Conservation (phyloP, 2,329 filamentous ascomycete species). For the Fusarium stilboides region DNA sequence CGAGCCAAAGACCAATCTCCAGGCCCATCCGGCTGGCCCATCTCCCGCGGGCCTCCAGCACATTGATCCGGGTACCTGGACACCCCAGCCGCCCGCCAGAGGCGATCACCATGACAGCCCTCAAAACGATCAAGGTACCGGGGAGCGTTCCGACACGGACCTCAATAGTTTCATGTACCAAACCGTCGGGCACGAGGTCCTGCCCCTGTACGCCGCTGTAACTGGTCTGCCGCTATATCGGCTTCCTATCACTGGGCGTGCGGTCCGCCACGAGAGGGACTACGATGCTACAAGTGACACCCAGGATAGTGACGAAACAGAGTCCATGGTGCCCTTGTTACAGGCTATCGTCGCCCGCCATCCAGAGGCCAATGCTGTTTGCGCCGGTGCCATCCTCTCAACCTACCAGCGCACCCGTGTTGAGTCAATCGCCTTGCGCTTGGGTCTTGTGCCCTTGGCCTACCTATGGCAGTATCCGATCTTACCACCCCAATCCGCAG, state of each 20-base stretch:
- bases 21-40: slow-evolving; percentile 18
- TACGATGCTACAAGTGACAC: slow-evolving; percentile 65
- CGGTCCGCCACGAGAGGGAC: slow-evolving; percentile 79
- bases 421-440: slow-evolving; percentile 87
- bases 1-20: slow-evolving; percentile 15
- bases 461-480: slow-evolving; percentile 94
- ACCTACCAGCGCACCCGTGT: slow-evolving; percentile 98
- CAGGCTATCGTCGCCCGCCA: slow-evolving; percentile 75
- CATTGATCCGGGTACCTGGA: slow-evolving; percentile 44
- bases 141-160: slow-evolving; percentile 61
- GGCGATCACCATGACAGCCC: slow-evolving; percentile 16
- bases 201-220: slow-evolving; percentile 86
- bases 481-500: slow-evolving; percentile 67
- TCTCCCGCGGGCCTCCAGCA: slow-evolving; percentile 43
- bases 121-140: slow-evolving; percentile 18
- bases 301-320: slow-evolving; percentile 81
- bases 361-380: slow-evolving; percentile 87
- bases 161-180: slow-evolving; percentile 99
- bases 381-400: slow-evolving; percentile 91
- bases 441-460: slow-evolving; percentile 86
- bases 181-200: slow-evolving; percentile 90
- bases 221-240: slow-evolving; percentile 89
- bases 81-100: slow-evolving; percentile 23
- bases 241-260: slow-evolving; percentile 79
- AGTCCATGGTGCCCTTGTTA: slow-evolving; percentile 86